Base-by-base conservation (phyloP, 2,329 filamentous ascomycete species). In the Graphiopsis chlorocephala region DNA sequence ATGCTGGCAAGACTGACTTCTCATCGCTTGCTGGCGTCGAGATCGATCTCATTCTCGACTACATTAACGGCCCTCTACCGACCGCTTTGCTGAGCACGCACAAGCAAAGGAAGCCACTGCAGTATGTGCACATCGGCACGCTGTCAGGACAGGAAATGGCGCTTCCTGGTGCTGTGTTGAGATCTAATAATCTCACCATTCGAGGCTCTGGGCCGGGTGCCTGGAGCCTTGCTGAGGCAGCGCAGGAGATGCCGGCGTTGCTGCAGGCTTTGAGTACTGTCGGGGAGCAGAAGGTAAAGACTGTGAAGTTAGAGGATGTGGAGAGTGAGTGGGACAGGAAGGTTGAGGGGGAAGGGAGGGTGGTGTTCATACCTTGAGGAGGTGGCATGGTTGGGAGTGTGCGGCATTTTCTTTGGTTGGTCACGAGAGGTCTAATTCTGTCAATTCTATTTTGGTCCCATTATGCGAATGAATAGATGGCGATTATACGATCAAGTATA, bases 31-130 rank as follows among this genome's bases (percentile, higher is more conserved):
- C 26, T 1, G 60, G 60, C 11, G 75, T 82, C 0, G 79, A 77
- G 1, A 80, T 81, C 33, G 84, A 87, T 66, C 78, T 87, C 2
- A 78, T 87, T 3, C 74, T 88, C 1, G 85, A 88, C 69, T 88
- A 86, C 69, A 74, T 88, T 8, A 86, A 84, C 72, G 85, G 85
- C 0, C 75, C 78, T 0, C 76, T 80, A 17, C 73, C 80, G 0
- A 68, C 77, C 12, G 78, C 79, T 5, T 72, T 83, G 11, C 74
- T 86, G 8, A 69, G 72, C 5, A 78, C 77, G 3, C 70, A 85
- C 20, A 76, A 73, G 38, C 75, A 78, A 1, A 72, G 72, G 31
- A 78, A 76, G n/a, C 77, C 81, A 0, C 76, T 84, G 26, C 83
- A 85, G 65, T 85, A 83, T 71, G 80, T 86, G 12, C 80, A 83